A percentile compares a stretch with the other conserved stretches of the same genome.
These are phyloP conservation scores for Trichosporon asahii DNA, from an alignment of 1,284 basidiomycete genomes.

Conservation along the genomic window DNA sequence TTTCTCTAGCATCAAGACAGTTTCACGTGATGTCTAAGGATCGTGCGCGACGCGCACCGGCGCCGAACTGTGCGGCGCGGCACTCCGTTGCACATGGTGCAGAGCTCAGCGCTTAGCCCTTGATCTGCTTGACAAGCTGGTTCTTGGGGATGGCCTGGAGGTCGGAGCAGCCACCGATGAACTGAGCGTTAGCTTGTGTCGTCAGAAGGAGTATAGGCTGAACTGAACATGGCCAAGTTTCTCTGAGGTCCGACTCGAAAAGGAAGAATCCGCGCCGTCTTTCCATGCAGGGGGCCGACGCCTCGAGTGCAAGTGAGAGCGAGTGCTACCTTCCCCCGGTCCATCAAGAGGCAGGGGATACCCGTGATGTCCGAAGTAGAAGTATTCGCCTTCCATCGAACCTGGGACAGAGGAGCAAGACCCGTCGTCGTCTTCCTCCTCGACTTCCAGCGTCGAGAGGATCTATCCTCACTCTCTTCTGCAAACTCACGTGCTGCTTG, in stretches of 20 bases:
- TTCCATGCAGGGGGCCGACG: too few species aligned
- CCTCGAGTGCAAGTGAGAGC: too few species aligned
- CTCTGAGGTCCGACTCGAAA: background rate
- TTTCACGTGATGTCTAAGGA: constrained; percentile 7
- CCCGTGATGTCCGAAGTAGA: too few species aligned
- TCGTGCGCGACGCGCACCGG: background rate
- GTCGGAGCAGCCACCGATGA: constrained; percentile 51
- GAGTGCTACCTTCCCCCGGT: too few species aligned
- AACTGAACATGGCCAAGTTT: background rate
- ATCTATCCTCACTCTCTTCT: background rate
- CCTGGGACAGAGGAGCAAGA: too few species aligned
- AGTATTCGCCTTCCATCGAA: too few species aligned
- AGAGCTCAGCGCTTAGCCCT: constrained; percentile 10
- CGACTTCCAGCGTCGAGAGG: too few species aligned
- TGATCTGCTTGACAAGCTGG: constrained; percentile 43
- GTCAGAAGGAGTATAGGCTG: background rate
- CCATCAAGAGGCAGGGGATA: too few species aligned
- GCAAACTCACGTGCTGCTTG: constrained; percentile 28
- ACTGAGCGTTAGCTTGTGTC: constrained; percentile 24
- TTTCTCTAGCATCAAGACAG: background rate
- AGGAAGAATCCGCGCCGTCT: too few species aligned
- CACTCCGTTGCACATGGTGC: background rate
- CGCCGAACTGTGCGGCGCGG: background rate
- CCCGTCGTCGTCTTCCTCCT: background rate
- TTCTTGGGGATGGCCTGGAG: constrained; percentile 42